These are phyloP conservation scores for Cutaneotrichosporon sp. DNA, from an alignment of 1,284 basidiomycete species.

Conservation along the genomic window DNA sequence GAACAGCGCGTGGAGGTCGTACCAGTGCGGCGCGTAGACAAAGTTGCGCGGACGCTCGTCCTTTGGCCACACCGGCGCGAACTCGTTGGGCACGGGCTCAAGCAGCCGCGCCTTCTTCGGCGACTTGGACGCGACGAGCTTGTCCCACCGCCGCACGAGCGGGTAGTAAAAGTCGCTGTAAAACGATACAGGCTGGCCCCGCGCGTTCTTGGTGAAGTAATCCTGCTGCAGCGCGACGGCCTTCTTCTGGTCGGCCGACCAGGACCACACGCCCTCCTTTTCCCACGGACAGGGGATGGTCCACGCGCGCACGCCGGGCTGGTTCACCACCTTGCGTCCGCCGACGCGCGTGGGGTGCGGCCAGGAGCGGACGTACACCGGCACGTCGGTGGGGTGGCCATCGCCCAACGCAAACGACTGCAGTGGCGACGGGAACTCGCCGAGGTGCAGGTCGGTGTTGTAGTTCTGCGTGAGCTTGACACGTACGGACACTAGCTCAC, in stretches of 20 bases:
- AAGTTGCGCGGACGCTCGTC: constrained; percentile 68
- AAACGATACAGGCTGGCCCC: constrained; percentile 72
- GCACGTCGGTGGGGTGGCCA: constrained; percentile 71
- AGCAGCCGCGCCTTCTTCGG: constrained; percentile 64
- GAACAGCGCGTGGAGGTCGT: constrained; percentile 85
- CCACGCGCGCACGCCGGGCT: constrained; percentile 66
- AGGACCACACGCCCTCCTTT: constrained; percentile 91
- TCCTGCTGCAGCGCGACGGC: constrained; percentile 78
- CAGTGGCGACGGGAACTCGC: constrained; percentile 75
- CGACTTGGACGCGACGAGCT: constrained; percentile 57
- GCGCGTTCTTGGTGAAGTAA: constrained; percentile 76
- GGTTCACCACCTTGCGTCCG: constrained; percentile 55
- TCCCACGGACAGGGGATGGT: constrained; percentile 79
- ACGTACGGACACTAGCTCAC: constrained; percentile 36
- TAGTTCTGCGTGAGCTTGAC: constrained; percentile 62
- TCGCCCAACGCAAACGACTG: constrained; percentile 82
- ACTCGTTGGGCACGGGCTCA: constrained; percentile 91
- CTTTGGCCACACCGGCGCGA: constrained; percentile 73
- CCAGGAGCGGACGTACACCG: constrained; percentile 76
- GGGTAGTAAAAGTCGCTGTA: constrained; percentile 85
- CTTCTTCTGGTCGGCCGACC: constrained; percentile 68
- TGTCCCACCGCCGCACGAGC: constrained; percentile 71
- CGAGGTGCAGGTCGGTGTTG: constrained; percentile 89
- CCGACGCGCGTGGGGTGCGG: constrained; percentile 71
- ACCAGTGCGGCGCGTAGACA: constrained; percentile 92